Percentiles rank a stretch among this genome's conserved stretches.
These are phyloP conservation scores for Dactylellina drechsleri DNA, from an alignment of 2,329 filamentous ascomycete species.

Conservation along the genomic window DNA sequence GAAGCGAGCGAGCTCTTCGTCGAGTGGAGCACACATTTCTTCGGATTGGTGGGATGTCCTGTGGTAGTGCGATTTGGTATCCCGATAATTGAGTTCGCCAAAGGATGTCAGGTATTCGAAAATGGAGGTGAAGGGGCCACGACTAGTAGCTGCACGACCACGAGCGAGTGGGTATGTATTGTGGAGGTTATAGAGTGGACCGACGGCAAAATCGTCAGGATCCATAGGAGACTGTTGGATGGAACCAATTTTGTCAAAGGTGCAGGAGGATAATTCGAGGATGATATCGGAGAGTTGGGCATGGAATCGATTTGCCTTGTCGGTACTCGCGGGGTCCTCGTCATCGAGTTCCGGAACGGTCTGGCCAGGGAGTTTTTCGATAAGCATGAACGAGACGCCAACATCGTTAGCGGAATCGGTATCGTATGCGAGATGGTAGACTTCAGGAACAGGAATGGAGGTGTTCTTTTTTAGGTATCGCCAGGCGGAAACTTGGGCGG, in stretches of 20 bases:
- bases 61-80: conserved; percentile 45
- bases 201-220: conserved; percentile 42
- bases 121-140: conserved; percentile 37
- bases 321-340: conserved; percentile 32
- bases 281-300: conserved; percentile 49
- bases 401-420: conserved; percentile 34
- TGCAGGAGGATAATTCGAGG: conserved; percentile 36
- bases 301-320: conserved; percentile 45
- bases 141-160: conserved; percentile 38
- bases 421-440: conserved; percentile 45
- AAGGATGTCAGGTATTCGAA: conserved; percentile 50
- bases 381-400: conserved; percentile 42
- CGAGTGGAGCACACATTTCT: conserved; percentile 45
- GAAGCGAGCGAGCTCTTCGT: conserved; percentile 51
- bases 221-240: conserved; percentile 38
- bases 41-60: conserved; percentile 23
- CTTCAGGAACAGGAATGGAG: conserved; percentile 42
- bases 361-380: conserved; percentile 37
- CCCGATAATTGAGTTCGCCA: conserved; percentile 45
- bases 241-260: conserved; percentile 49
- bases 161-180: conserved; percentile 52
- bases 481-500: conserved; percentile 42
- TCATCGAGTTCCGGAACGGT: conserved; percentile 44
- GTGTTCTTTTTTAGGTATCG: conserved; percentile 49
- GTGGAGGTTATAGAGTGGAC: conserved; percentile 42